Conservation (phyloP, 257 asterid species). For the Solanum medicagineum region DNA sequence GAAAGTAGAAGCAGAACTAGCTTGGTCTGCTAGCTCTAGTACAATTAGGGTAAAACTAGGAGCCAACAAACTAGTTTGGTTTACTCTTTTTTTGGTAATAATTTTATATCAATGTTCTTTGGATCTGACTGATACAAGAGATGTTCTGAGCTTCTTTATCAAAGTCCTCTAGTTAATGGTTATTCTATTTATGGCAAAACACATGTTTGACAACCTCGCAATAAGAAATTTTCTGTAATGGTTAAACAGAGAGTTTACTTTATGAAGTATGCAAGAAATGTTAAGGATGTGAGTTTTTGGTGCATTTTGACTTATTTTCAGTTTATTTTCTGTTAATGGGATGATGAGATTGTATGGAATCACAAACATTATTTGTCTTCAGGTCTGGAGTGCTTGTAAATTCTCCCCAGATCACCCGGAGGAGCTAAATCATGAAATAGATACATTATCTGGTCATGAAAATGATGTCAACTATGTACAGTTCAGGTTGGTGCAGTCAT, state of each 20-base stretch:
- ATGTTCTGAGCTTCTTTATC: not conserved
- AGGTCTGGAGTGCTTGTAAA: slow-evolving; percentile 92
- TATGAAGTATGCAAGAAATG: not conserved
- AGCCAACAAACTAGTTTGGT: not conserved
- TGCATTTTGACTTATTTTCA: not conserved
- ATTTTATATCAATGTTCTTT: not conserved
- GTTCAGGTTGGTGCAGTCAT: slow-evolving; percentile 59
- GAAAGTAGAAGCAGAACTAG: no score
- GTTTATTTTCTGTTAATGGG: slow-evolving; percentile 1
- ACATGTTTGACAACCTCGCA: not conserved
- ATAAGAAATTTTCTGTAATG: not conserved
- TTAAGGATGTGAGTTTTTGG: not conserved
- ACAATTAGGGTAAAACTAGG: no score
- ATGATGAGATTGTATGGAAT: not conserved
- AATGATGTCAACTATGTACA: slow-evolving; percentile 93
- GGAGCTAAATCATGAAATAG: slow-evolving; percentile 77
- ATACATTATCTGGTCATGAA: slow-evolving; percentile 88
- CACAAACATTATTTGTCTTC: slow-evolving; percentile 5
- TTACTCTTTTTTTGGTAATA: not conserved
- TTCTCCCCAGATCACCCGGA: slow-evolving; percentile 57
- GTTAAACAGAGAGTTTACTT: not conserved
- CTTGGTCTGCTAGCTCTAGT: no score
- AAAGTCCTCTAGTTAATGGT: not conserved
- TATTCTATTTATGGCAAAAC: not conserved
- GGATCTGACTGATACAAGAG: not conserved